Base-by-base conservation (phyloP, 2,329 filamentous ascomycete species). In the Sclerotinia minor region DNA sequence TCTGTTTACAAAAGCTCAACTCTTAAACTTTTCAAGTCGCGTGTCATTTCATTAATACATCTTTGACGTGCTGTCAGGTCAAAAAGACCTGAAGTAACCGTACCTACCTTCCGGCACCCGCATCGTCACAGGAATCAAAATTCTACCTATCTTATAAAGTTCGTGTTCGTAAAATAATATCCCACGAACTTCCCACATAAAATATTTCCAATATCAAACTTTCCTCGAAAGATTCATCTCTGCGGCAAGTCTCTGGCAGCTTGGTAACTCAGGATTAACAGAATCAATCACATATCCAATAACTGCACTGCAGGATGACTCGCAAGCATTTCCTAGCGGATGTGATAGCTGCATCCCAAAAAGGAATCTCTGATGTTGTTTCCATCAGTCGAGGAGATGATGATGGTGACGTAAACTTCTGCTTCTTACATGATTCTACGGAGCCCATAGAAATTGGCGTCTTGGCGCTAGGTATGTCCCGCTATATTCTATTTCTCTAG, bases 361-460 rank as follows among this genome's bases (percentile, higher is more conserved):
- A 26, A 73, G 73, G 3, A 79, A 73, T 86, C 58, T 71, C 79
- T 0, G 79, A 83, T 60, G 80, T 95, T 59, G 79, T 79, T 59
- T 75, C 81, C 45, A 79, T 96, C 32, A 79, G 79, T 45, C 80
- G 81, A 47, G 90, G 90, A 21, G 86, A 88, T 6, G 89, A 90
- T 44, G 90, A 94, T 77, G 91, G 90, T 63, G 87, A 91, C 67
- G 82, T 96, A 67, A 83, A 83, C 19, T 90, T 94, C 76, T 81
- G 78, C 5, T 91, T 83, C 72, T 69, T 75, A 78, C 79, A 73
- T 45, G 45, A 53, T 54, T 65, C 69, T 57, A 72, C 71, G 11
- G 29, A 65, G 19, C 71, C 74, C 11, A 71, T 75, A 24, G 72
- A 75, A 53, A 73, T 77, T 29, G 69, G 68, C 55, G 64, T 76